A percentile compares a stretch with the other conserved stretches of the same genome.
Conservation (phyloP, 2,329 filamentous ascomycete genomes). For the Leptographium lundbergii region DNA sequence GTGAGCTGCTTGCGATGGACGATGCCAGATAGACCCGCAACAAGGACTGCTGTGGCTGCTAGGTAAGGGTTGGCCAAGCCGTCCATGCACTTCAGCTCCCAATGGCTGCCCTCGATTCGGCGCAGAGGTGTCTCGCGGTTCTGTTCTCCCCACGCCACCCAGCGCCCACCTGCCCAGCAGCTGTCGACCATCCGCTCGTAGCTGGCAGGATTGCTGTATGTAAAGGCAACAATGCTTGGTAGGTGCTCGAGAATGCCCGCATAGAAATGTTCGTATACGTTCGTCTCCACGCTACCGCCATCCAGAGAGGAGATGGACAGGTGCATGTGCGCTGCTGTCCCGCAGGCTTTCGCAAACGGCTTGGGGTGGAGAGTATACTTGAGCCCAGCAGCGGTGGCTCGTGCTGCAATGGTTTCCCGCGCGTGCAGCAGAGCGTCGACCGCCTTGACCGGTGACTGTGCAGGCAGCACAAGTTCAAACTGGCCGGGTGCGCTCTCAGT, state of each 20-base stretch:
- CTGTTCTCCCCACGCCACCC: conserved; percentile 70
- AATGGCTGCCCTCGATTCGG: conserved; percentile 53
- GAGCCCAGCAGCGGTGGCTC: conserved; percentile 49
- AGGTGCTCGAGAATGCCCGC: conserved; percentile 57
- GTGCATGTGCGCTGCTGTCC: conserved; percentile 58
- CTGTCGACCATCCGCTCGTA: conserved; percentile 58
- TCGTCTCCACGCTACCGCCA: conserved; percentile 10
- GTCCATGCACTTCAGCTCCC: conserved; percentile 70
- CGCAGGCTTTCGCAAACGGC: conserved; percentile 43
- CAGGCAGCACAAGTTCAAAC: conserved; percentile 63
- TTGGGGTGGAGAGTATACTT: conserved; percentile 64
- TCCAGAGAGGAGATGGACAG: conserved; percentile 46
- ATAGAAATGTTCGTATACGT: conserved; percentile 52
- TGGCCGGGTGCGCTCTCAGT: conserved; percentile 62
- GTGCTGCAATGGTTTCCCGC: conserved; percentile 53
- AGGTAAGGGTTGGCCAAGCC: conserved; percentile 71
- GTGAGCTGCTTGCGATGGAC: conserved; percentile 26
- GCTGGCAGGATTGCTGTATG: conserved; percentile 50
- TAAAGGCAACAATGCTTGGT: conserved; percentile 54
- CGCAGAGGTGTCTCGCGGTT: conserved; percentile 67
- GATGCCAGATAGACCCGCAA: conserved; percentile 46
- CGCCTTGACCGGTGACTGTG: conserved; percentile 49
- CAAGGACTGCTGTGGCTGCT: conserved; percentile 47
- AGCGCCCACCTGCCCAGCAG: conserved; percentile 67
- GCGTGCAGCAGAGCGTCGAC: conserved; percentile 61